Base-by-base conservation (phyloP, 192 early-diverging fungal genomes). In the Coemansia sp. region DNA sequence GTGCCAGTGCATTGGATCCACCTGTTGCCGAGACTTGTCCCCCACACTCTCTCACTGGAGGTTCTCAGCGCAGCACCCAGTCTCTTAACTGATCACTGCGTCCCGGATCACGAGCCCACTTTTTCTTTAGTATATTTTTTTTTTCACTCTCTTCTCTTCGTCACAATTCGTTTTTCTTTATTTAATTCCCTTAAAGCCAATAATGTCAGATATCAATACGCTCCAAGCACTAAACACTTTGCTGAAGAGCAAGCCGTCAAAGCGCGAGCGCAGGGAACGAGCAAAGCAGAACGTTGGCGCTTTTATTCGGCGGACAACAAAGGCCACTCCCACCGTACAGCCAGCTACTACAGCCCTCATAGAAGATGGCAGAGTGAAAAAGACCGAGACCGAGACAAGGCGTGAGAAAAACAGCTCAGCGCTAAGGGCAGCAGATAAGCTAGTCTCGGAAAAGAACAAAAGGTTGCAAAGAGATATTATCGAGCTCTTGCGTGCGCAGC, bases 401-500 rank as follows among this genome's bases (percentile, higher is more conserved):
- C 64, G 41, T 20, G 44, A 70, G 22, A 58, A 58, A 31, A 83
- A 83, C 60, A 44, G 69, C 3, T 69, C 63, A 22, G 69, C 69
- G 1, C 31, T 83, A 50, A 66, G 69, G 20, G 72, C 72, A 0
- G 70, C 70, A 27, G 72, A 70, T 44, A 71, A 68, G 29, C 62
- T 83, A 33, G 47, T 73, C 39, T 74, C 60, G 8, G 16, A 66
- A 34, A 75, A 75, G 44, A 70, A 65, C 67, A 64, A 70, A 70
- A 70, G 61, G 47, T 20, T 83, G 66, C 75, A 78, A 44, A 55
- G 58, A 33, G 68, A 78, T 8, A 50, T 83, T 10, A 5, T 83
- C 24, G 81, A 83, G 69, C 72, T 83, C 29, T 5, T 83, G 63
- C 60, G 68, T 27, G 81, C 81, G 22, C 72, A 75, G 40, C 72